Conservation (phyloP, 495 filamentous ascomycete genomes). For the Acidiella bohemica region DNA sequence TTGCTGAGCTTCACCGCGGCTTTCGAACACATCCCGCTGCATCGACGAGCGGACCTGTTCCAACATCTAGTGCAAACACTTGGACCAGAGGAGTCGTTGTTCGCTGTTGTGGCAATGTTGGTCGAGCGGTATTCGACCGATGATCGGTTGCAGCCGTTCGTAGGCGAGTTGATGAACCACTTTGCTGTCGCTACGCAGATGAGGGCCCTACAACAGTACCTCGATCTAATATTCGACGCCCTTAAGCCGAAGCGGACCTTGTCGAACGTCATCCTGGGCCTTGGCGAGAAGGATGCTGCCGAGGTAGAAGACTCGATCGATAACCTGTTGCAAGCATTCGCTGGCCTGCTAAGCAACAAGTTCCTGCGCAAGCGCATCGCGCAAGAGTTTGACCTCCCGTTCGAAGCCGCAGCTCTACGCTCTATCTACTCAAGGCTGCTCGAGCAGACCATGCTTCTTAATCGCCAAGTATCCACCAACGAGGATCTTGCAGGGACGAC, state of each 20-base stretch:
- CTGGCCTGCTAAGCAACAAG: slow-evolving; percentile 42
- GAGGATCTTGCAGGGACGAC: slow-evolving; percentile 42
- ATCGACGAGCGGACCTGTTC: slow-evolving; percentile 70
- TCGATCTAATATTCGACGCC: slow-evolving; percentile 57
- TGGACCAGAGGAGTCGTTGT: slow-evolving; percentile 68
- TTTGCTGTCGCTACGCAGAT: slow-evolving; percentile 6
- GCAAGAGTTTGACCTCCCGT: slow-evolving; percentile 8
- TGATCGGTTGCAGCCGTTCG: slow-evolving; percentile 38
- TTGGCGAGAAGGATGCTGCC: slow-evolving; percentile 46
- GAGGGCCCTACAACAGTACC: slow-evolving; percentile 52
- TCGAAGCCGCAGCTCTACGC: slow-evolving; percentile 10
- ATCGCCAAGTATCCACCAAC: slow-evolving; percentile 7
- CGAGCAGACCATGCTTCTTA: slow-evolving; percentile 35
- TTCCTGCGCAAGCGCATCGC: slow-evolving; percentile 16
- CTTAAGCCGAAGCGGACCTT: slow-evolving; percentile 56
- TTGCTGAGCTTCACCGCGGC: slow-evolving; percentile 84
- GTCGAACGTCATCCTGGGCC: slow-evolving; percentile 52
- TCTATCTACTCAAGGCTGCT: slow-evolving; percentile 35
- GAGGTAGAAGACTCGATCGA: slow-evolving; percentile 46
- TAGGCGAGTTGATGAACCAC: slow-evolving; percentile 37
- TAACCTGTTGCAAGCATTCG: slow-evolving; percentile 48
- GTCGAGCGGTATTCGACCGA: slow-evolving; percentile 51
- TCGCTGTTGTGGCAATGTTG: slow-evolving; percentile 57
- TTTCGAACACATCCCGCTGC: slow-evolving; percentile 83
- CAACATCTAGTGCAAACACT: slow-evolving; percentile 66